Base-by-base conservation (phyloP, 352 stramenopile genomes). In the Hyaloperonospora brassicae region DNA sequence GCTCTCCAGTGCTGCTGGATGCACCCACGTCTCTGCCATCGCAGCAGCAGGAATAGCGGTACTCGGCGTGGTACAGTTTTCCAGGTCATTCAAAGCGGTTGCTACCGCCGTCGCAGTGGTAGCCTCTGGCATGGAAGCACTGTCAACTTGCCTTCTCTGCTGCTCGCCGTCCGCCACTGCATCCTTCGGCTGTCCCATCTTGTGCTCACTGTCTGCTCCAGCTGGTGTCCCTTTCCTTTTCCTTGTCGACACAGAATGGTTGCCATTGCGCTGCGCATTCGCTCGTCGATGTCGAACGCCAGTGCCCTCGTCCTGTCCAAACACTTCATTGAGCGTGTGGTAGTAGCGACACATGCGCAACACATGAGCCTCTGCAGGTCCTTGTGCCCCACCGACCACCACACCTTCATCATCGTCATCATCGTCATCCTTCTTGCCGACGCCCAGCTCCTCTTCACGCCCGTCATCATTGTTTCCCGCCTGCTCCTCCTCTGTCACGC, bases 291-390 rank as follows among this genome's bases (percentile, higher is more conserved):
- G 21, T 22, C 69, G 58, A 22, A 53, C 14, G 24, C 40, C 54
- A 35, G 69, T 64, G 55, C 70, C 67, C 0, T 61, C 31, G 17
- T 66, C 47, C 53, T 70, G 66, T 1, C 68, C 66, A 59, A 89
- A 79, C 27, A 87, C 67, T 34, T 70, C 58, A n/a, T 80, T 67
- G 23, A 89, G 68, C 38, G 73, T 62, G 57, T 85, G 74, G 55
- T 85, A 89, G 59, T 89, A 89, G 31, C 79, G 64, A 47, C 79
- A 89, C 24, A 80, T 62, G 1, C 76, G 72, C 51, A 84, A 56
- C 41, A 89, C 76, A 21, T 84, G 62, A 0, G 69, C 54, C 50
- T 87, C 79, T 0, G 73, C 61, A 47, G 62, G 57, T 43, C 56
- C 34, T 39, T 60, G 17, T 44, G 40, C 17, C 12, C 14, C 52